Conservation (phyloP, 2,329 filamentous ascomycete genomes). For the Fusarium virguliforme region DNA sequence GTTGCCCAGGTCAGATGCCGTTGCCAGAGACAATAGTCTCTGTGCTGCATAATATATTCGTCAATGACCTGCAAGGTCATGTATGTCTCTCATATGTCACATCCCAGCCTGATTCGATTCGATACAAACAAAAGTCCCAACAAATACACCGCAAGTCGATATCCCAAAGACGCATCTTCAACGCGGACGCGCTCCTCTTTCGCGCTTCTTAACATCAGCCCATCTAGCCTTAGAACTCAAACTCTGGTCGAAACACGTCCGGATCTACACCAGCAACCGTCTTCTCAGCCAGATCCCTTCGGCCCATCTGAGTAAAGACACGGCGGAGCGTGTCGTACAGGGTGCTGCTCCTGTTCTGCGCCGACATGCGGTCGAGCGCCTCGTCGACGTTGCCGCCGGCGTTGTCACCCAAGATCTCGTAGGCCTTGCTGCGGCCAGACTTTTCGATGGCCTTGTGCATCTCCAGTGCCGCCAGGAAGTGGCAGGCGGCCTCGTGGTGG, state of each 20-base stretch:
- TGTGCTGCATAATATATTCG: conserved; percentile 18
- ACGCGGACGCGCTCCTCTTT: conserved; percentile 17
- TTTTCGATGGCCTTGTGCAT: conserved; percentile 97
- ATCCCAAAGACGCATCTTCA: background rate
- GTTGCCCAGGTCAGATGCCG: conserved; percentile 10
- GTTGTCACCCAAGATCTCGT: conserved; percentile 81
- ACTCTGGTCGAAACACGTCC: conserved; percentile 88
- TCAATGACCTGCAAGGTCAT: conserved; percentile 22
- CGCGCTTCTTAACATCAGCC: conserved; percentile 9
- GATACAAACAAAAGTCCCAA: conserved; percentile 12
- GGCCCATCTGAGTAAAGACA: conserved; percentile 97
- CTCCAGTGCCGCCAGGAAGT: conserved; percentile 89
- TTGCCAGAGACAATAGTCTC: conserved; percentile 25
- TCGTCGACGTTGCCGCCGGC: conserved; percentile 70
- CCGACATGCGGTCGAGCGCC: conserved; percentile 88
- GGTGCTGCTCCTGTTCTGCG: conserved; percentile 97
- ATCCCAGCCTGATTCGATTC: conserved; percentile 21
- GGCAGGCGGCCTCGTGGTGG: conserved; percentile 91
- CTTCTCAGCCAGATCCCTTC: conserved; percentile 88
- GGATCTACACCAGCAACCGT: conserved; percentile 94
- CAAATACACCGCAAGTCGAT: conserved; percentile 16
- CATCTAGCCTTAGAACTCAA: conserved; percentile 78
- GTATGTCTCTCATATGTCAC: conserved; percentile 30
- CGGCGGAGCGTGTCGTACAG: conserved; percentile 93
- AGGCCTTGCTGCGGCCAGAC: conserved; percentile 85